Evolutionary conservation across 192 early-diverging fungal species (phyloP).

Genomic region (Rhizoclosmatium globosum): DNA sequence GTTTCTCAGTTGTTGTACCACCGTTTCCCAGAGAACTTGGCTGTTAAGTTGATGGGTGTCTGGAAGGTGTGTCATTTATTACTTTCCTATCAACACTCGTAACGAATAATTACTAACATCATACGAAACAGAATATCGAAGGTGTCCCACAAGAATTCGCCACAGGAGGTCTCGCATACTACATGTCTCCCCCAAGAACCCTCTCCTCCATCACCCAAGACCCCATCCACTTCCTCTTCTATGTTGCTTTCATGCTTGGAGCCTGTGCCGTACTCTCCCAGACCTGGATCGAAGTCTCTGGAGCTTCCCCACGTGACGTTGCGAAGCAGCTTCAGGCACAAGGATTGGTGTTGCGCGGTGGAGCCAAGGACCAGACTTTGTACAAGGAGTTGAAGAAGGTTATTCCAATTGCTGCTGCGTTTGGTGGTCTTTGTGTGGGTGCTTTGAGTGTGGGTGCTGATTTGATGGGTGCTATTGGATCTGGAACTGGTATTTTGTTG

Average conservation of each 20-base stretch:
- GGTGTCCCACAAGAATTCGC: slow-evolving; percentile 95
- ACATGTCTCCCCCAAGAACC: slow-evolving; percentile 95
- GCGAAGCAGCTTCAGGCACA: slow-evolving; percentile 98
- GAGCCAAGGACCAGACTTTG: slow-evolving; percentile 93
- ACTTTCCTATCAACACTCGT: no score
- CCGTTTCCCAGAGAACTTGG: slow-evolving; percentile 95
- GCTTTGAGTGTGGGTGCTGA: slow-evolving; percentile 95
- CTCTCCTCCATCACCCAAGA: slow-evolving; percentile 84
- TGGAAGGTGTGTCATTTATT: no score
- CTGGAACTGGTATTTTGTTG: slow-evolving; percentile 98
- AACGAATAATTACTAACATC: slow-evolving; percentile 4
- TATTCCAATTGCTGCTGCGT: slow-evolving; percentile 96
- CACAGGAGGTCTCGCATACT: slow-evolving; percentile 94
- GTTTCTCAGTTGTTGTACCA: slow-evolving; percentile 99
- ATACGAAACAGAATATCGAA: slow-evolving; percentile 75
- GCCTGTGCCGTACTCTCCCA: slow-evolving; percentile 97
- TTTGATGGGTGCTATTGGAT: slow-evolving; percentile 96
- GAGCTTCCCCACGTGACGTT: slow-evolving; percentile 97
- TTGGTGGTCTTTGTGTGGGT: slow-evolving; percentile 97
- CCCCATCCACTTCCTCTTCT: slow-evolving; percentile 95
- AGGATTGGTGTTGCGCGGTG: slow-evolving; percentile 92
- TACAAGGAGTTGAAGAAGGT: slow-evolving; percentile 99
- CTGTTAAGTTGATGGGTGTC: slow-evolving; percentile 92
- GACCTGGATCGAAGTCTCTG: slow-evolving; percentile 99
- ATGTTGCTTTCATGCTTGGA: slow-evolving; percentile 92